A percentile compares a stretch with the other conserved stretches of the same genome.
Evolutionary conservation across 2,329 filamentous ascomycete species (phyloP).

Genomic region (Fusarium tjaetaba): DNA sequence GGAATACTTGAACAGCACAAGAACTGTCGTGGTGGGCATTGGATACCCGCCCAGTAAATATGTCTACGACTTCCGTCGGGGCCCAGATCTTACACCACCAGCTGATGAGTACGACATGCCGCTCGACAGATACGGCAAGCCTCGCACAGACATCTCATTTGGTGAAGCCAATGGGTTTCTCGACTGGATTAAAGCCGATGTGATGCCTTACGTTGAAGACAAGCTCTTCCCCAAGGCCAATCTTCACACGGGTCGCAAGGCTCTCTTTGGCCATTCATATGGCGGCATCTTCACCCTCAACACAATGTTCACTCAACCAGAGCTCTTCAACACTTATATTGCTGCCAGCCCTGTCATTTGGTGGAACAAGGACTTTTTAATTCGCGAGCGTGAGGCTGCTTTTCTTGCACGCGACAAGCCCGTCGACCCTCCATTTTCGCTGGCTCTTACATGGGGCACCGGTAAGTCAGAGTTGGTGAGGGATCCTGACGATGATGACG

Average conservation of each 20-base stretch:
- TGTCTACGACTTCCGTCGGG: constrained; percentile 46
- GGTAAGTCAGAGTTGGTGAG: constrained; percentile 46
- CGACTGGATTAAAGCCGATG: constrained; percentile 52
- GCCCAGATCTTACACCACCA: constrained; percentile 46
- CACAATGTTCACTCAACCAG: constrained; percentile 52
- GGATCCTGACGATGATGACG: constrained; percentile 43
- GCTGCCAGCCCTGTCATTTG: constrained; percentile 58
- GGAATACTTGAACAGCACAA: constrained; percentile 40
- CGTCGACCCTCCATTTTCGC: constrained; percentile 39
- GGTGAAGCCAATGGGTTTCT: constrained; percentile 59
- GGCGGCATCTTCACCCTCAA: constrained; percentile 60
- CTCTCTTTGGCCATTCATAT: constrained; percentile 60
- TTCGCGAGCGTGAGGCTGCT: constrained; percentile 44
- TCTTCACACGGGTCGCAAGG: constrained; percentile 52
- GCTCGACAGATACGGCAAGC: constrained; percentile 38
- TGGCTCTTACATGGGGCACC: constrained; percentile 48
- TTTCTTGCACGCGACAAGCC: constrained; percentile 37
- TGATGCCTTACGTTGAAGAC: constrained; percentile 48
- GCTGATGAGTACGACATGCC: constrained; percentile 42
- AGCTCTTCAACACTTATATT: constrained; percentile 56
- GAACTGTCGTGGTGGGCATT: constrained; percentile 47
- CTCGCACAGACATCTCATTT: constrained; percentile 41
- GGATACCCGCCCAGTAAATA: constrained; percentile 45
- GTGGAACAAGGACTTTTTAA: constrained; percentile 57
- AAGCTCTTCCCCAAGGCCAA: constrained; percentile 41